A percentile compares a stretch with the other conserved stretches of the same genome.
Evolutionary conservation across 345 rosid genomes (phyloP).

Genomic region (Viola odorata): DNA sequence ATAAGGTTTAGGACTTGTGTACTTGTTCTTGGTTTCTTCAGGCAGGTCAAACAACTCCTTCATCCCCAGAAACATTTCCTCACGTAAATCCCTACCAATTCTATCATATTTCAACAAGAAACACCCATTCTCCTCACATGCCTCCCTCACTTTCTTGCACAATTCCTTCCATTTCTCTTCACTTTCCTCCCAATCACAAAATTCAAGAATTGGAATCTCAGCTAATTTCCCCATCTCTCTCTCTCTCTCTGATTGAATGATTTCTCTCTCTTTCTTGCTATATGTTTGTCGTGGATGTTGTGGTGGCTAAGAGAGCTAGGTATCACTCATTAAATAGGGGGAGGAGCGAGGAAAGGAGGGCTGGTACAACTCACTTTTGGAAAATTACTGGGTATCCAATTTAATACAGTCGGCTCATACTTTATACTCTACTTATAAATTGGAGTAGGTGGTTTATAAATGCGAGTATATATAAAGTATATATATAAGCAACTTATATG

Average conservation of each 20-base stretch:
- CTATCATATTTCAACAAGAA: slow-evolving; percentile 22
- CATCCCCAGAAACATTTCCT: slow-evolving; percentile 21
- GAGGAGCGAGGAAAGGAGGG: no score
- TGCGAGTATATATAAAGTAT: no score
- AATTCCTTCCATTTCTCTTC: slow-evolving; percentile 18
- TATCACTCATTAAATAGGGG: background rate
- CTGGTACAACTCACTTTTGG: no score
- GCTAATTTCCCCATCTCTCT: slow-evolving; percentile 2
- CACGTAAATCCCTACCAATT: slow-evolving; percentile 9
- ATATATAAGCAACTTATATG: no score
- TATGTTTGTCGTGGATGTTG: background rate
- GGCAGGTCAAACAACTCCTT: slow-evolving; percentile 38
- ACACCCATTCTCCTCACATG: slow-evolving; percentile 36
- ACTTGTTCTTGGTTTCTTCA: slow-evolving; percentile 30
- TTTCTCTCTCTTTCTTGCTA: background rate
- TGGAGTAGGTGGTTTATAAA: no score
- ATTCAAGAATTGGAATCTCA: slow-evolving; percentile 27
- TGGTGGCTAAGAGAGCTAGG: background rate
- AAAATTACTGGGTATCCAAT: no score
- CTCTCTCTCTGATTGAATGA: background rate
- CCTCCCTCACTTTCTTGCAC: slow-evolving; percentile 32
- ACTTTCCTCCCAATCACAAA: background rate
- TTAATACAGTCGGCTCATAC: no score
- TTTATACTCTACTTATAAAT: no score
- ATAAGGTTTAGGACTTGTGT: slow-evolving; percentile 31